Conservation (phyloP, 345 rosid genomes). For the Arabidopsis arenosa region DNA sequence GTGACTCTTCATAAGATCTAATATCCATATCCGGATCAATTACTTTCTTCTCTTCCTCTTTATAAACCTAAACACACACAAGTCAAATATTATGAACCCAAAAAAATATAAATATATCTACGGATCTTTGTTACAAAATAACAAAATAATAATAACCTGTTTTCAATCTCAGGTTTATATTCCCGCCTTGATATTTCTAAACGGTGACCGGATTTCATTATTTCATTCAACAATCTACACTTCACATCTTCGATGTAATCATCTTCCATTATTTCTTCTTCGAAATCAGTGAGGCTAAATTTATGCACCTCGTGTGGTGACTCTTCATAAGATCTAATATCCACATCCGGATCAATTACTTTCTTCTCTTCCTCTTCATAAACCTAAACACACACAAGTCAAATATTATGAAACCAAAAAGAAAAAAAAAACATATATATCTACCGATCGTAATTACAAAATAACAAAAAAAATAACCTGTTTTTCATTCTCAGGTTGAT, state of each 20-base stretch:
- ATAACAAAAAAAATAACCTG: slow-evolving; percentile 11
- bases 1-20: slow-evolving; percentile 11
- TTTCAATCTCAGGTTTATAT: slow-evolving; percentile 48
- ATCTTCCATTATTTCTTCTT: no score
- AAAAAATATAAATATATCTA: not conserved
- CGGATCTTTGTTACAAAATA: not conserved
- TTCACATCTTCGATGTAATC: slow-evolving; percentile 49
- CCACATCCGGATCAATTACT: slow-evolving; percentile 3
- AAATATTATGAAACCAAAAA: not conserved
- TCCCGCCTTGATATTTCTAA: slow-evolving; percentile 60
- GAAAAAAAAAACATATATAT: not conserved
- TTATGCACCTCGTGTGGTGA: no score
- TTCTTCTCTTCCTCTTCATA: slow-evolving; percentile 41
- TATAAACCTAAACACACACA: slow-evolving; percentile 29
- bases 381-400: slow-evolving; percentile 14
- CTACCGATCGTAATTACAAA: not conserved
- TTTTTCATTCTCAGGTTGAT: slow-evolving; percentile 45
- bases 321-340: not conserved
- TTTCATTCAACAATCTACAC: slow-evolving; percentile 57
- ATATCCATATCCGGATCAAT: not conserved
- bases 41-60: slow-evolving; percentile 39
- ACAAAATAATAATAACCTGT: slow-evolving; percentile 9
- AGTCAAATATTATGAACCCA: not conserved
- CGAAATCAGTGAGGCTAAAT: no score
- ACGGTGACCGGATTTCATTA: slow-evolving; percentile 54